Evolutionary conservation across 2,329 filamentous ascomycete genomes (phyloP).

Genomic region (Aspergillus melleus): DNA sequence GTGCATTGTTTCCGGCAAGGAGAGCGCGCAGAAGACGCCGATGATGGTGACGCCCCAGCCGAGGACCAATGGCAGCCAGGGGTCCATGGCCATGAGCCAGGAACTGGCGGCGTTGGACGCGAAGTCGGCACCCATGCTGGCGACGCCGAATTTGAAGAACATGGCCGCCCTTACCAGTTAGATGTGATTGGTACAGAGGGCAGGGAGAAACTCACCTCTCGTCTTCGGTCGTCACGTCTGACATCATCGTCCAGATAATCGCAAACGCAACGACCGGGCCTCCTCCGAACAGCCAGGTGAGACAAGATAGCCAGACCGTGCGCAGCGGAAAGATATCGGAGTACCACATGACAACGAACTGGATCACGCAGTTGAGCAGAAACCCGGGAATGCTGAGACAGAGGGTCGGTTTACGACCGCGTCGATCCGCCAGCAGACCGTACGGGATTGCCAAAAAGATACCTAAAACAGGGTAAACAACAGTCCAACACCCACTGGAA

Average conservation of each 20-base stretch:
- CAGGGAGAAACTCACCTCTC: conserved; percentile 33
- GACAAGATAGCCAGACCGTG: conserved; percentile 50
- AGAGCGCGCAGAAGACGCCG: conserved; percentile 33
- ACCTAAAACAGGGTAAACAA: conserved; percentile 29
- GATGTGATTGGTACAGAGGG: conserved; percentile 6
- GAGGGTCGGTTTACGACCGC: conserved; percentile 49
- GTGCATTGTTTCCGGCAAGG: conserved; percentile 43
- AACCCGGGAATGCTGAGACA: conserved; percentile 45
- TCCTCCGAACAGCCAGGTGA: conserved; percentile 49
- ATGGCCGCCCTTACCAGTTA: conserved; percentile 34
- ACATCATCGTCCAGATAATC: conserved; percentile 52
- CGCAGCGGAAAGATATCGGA: conserved; percentile 46
- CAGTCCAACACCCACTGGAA: background rate
- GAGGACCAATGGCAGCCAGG: conserved; percentile 42
- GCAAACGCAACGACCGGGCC: conserved; percentile 49
- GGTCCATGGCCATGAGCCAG: conserved; percentile 41
- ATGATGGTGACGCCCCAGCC: conserved; percentile 35
- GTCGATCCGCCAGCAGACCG: conserved; percentile 50
- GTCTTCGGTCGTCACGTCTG: conserved; percentile 50
- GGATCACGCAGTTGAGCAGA: conserved; percentile 34
- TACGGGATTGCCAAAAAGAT: conserved; percentile 52
- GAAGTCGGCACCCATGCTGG: conserved; percentile 42
- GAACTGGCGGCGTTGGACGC: conserved; percentile 40
- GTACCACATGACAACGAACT: conserved; percentile 38
- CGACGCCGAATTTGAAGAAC: conserved; percentile 44